Evolutionary conservation across 1,284 basidiomycete genomes (phyloP).

Genomic region (Kalmanozyma brasiliensis): DNA sequence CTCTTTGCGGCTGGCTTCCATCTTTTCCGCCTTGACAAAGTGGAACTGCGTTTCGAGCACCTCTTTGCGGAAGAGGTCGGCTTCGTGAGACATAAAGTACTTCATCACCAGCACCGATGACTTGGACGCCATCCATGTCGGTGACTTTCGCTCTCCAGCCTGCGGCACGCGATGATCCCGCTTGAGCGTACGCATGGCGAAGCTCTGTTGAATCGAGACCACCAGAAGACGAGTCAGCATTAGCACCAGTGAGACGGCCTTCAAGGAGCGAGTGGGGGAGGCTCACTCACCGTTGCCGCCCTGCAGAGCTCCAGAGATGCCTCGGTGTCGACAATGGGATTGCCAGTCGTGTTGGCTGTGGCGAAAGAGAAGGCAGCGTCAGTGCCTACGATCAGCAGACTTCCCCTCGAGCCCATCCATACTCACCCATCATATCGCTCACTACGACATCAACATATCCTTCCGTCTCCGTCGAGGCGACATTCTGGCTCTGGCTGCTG

Average conservation of each 20-base stretch:
- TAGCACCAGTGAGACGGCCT: no score
- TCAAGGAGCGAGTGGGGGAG: background rate
- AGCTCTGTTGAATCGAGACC: constrained; percentile 12
- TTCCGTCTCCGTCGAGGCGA: background rate
- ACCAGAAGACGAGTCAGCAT: background rate
- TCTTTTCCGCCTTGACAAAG: constrained; percentile 56
- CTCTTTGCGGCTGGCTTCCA: constrained; percentile 56
- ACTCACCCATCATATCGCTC: constrained; percentile 64
- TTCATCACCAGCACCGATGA: constrained; percentile 48
- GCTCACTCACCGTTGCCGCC: constrained; percentile 25
- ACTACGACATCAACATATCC: constrained; percentile 58
- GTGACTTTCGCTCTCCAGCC: constrained; percentile 2
- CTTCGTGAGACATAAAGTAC: constrained; percentile 57
- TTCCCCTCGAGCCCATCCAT: background rate
- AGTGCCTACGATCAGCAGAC: background rate
- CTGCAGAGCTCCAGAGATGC: constrained; percentile 43
- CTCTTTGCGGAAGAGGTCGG: constrained; percentile 50
- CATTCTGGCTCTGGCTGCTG: background rate
- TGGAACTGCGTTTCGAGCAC: constrained; percentile 51
- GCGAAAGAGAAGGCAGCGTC: background rate
- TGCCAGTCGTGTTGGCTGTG: constrained; percentile 49
- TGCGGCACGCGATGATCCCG: background rate
- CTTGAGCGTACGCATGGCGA: constrained; percentile 26
- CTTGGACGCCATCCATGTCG: constrained; percentile 13
- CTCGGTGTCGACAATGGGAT: constrained; percentile 47